A percentile compares a stretch with the other conserved stretches of the same genome.
These are phyloP conservation scores for Arthrobotrys sinensis DNA, from an alignment of 2,329 filamentous ascomycete species.

Conservation along the genomic window DNA sequence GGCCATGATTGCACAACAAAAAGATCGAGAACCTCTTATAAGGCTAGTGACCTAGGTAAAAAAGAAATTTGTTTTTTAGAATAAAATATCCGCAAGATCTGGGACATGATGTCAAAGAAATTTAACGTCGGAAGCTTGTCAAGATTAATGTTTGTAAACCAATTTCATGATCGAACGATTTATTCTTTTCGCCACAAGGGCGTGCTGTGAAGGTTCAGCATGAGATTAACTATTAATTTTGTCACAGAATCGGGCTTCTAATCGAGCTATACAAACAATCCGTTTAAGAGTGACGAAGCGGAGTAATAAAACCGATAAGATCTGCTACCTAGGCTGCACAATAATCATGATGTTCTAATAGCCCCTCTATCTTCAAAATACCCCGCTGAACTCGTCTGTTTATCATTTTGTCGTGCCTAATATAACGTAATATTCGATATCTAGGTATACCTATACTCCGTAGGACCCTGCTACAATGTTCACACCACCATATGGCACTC, in stretches of 20 bases:
- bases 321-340: constrained; percentile 18
- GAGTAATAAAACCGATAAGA: constrained; percentile 18
- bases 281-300: constrained; percentile 17
- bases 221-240: constrained; percentile 14
- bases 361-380: constrained; percentile 1
- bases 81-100: constrained; percentile 19
- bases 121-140: neutral
- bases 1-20: neutral
- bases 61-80: constrained; percentile 1
- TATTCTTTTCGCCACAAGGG: neutral
- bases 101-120: constrained; percentile 21
- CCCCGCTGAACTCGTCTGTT: neutral
- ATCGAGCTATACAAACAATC: constrained; percentile 15
- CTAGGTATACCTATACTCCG: neutral
- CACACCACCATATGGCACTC: neutral
- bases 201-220: neutral
- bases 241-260: neutral
- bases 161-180: constrained; percentile 17
- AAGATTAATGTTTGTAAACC: constrained; percentile 3
- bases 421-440: constrained; percentile 1
- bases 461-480: neutral
- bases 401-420: constrained; percentile 7
- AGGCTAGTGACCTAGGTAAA: constrained; percentile 9
- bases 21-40: constrained; percentile 14
- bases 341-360: neutral